Evolutionary conservation across 306 rosid genomes (phyloP).

Genomic region (Rubus idaeus): DNA sequence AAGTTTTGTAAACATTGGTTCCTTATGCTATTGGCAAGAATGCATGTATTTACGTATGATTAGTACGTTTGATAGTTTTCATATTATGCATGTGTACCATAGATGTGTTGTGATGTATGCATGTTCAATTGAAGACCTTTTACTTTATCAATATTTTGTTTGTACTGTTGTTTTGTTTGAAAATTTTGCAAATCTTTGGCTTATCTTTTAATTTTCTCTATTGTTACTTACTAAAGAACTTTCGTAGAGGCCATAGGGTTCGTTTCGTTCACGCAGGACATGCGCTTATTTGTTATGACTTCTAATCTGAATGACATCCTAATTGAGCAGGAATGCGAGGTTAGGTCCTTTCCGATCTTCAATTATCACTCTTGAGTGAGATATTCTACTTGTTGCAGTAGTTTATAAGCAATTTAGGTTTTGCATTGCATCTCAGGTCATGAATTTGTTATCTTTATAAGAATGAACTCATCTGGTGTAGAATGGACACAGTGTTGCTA

Average conservation of each 20-base stretch:
- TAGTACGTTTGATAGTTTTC: too few relatives aligned
- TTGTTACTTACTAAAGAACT: too few relatives aligned
- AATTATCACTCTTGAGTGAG: not conserved
- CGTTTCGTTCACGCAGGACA: conserved; percentile 89
- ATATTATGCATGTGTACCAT: too few relatives aligned
- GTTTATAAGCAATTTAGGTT: too few relatives aligned
- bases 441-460: not conserved
- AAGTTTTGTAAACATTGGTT: not conserved
- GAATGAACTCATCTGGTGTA: not conserved
- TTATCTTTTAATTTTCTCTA: too few relatives aligned
- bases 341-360: conserved; percentile 17
- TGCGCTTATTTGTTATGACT: conserved; percentile 72
- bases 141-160: too few relatives aligned
- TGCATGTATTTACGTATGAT: too few relatives aligned
- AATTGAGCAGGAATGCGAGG: conserved; percentile 96
- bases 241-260: conserved; percentile 32
- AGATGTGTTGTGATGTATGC: too few relatives aligned
- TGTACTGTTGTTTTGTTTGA: too few relatives aligned
- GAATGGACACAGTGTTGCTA: too few relatives aligned
- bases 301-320: conserved; percentile 64
- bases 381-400: not conserved
- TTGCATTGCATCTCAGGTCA: not conserved
- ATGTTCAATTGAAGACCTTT: too few relatives aligned
- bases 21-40: not conserved
- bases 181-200: too few relatives aligned